Evolutionary conservation across 257 asterid species (phyloP).

Genomic region (Capsicum rhomboideum): DNA sequence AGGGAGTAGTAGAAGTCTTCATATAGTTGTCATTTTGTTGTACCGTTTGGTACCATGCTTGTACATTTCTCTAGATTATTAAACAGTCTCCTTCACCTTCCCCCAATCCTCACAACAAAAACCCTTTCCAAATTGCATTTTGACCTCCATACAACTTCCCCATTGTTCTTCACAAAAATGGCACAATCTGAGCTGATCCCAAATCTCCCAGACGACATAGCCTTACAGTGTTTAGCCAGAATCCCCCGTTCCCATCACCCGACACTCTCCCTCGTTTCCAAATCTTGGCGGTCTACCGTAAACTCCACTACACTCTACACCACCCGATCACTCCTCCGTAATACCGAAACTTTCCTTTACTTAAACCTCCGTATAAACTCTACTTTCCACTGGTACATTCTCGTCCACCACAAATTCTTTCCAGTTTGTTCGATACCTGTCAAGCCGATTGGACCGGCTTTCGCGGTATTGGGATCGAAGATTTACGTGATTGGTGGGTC

Average conservation of each 20-base stretch:
- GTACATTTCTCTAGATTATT: no score
- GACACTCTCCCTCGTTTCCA: slow-evolving; percentile 58
- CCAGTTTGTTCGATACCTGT: slow-evolving; percentile 53
- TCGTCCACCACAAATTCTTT: slow-evolving; percentile 16
- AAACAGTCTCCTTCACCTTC: no score
- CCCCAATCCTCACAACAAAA: no score
- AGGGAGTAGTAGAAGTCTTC: no score
- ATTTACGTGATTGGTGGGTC: slow-evolving; percentile 83
- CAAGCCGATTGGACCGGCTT: slow-evolving; percentile 59
- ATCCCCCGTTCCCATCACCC: slow-evolving; percentile 53
- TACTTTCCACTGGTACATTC: slow-evolving; percentile 56
- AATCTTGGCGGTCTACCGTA: slow-evolving; percentile 56
- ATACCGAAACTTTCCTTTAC: slow-evolving; percentile 50
- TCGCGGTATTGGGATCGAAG: slow-evolving; percentile 44
- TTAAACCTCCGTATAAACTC: slow-evolving; percentile 48
- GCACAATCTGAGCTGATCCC: slow-evolving; percentile 29
- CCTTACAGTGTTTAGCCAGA: slow-evolving; percentile 68
- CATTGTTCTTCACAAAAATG: no score
- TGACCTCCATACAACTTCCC: no score
- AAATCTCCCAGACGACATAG: slow-evolving; percentile 66
- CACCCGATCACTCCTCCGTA: slow-evolving; percentile 48
- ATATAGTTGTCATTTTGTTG: no score
- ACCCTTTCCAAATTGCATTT: no score
- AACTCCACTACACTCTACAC: slow-evolving; percentile 45
- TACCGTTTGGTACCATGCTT: no score